phyloP scores from a whole-genome alignment of 768 basidiomycete species.

The Leccinum sublutescens region DNA sequence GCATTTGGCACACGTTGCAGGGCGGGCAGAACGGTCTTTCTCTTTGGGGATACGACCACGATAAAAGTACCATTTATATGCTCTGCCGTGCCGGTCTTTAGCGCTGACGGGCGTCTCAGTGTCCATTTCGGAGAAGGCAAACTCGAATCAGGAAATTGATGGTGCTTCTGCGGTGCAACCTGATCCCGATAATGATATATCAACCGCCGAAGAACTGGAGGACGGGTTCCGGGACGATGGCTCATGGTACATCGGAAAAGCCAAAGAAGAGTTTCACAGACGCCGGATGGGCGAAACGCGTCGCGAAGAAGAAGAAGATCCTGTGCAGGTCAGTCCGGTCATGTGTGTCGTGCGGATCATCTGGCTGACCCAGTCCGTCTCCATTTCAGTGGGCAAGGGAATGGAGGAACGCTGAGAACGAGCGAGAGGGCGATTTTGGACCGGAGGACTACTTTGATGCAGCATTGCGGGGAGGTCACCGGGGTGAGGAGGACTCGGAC shows the following conservation, averaged over 20 bases:
- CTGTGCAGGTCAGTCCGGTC: slow-evolving; percentile 55
- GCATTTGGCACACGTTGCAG: slow-evolving; percentile 77
- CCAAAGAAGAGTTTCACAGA: slow-evolving; percentile 71
- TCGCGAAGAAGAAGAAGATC: slow-evolving; percentile 62
- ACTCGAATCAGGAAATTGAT: slow-evolving; percentile 28
- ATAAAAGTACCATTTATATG: slow-evolving; percentile 29
- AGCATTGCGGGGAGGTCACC: slow-evolving; percentile 53
- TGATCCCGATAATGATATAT: slow-evolving; percentile 1
- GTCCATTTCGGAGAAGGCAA: slow-evolving; percentile 23
- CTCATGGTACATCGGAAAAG: slow-evolving; percentile 81
- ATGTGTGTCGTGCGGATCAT: neutral
- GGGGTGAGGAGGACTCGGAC: slow-evolving; percentile 62
- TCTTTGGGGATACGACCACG: slow-evolving; percentile 61
- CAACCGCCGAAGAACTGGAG: slow-evolving; percentile 25
- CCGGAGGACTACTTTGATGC: slow-evolving; percentile 84
- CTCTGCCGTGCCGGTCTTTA: neutral
- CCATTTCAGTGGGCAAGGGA: slow-evolving; percentile 71
- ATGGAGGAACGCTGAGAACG: slow-evolving; percentile 66
- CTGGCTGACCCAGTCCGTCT: slow-evolving; percentile 6
- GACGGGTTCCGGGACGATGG: slow-evolving; percentile 47
- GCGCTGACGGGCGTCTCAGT: slow-evolving; percentile 20
- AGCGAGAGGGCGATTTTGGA: slow-evolving; percentile 70
- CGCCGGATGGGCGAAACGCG: slow-evolving; percentile 45
- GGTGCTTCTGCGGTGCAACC: slow-evolving; percentile 6
- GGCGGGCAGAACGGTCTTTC: slow-evolving; percentile 69